Evolutionary conservation across 228 moss, liverwort and hornwort species (phyloP), one percentile per base, ranked within the genome.

Genomic region (Sphagnum magellanicum): DNA sequence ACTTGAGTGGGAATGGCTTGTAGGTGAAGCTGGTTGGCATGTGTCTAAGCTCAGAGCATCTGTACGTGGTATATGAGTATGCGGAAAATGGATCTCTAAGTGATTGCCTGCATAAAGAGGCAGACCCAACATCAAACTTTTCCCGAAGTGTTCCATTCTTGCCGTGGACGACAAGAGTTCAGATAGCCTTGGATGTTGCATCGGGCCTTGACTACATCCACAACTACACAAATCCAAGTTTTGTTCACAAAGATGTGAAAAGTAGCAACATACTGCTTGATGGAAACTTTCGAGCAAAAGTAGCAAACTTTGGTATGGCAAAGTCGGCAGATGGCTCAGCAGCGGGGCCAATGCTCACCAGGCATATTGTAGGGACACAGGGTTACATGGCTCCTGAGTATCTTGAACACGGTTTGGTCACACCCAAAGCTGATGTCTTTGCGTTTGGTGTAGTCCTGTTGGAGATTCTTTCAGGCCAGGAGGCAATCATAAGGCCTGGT

Each of bases 381-480:
- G 92, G 92, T 7, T 92, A 90, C 76, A 90, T 92, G 92, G 90
- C 92, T 52, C 92, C 92, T 5, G 92, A 92, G 74, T 92, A 92
- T 61, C 80, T 88, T 8, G 86, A 78, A 49, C 90, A 92, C 51
- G 92, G 92, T 10, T 65, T 88, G 59, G 90, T 92, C 48, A 80
- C 86, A 9, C 79, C 86, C n/a, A 88, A 90, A 75, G 84, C 84
- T 6, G 92, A 92, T 68, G 92, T 92, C 5, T 92, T 88, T 59
- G 78, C 92, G 1, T 92, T 90, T 46, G 92, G 92, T 15, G 92
- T 92, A 49, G 86, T 85, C 64, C 68, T 92, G 50, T 81, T 92
- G 16, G 92, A 92, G 76, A 63, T 93, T 60, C 74, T 93, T 3
- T 88, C 79, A 3, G 84, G 77, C 49, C 71, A 78, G 48, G 84